Evolutionary conservation across 305 asterid species (phyloP), one percentile per base, ranked within the genome.

Genomic region (Nicotiana rustica): DNA sequence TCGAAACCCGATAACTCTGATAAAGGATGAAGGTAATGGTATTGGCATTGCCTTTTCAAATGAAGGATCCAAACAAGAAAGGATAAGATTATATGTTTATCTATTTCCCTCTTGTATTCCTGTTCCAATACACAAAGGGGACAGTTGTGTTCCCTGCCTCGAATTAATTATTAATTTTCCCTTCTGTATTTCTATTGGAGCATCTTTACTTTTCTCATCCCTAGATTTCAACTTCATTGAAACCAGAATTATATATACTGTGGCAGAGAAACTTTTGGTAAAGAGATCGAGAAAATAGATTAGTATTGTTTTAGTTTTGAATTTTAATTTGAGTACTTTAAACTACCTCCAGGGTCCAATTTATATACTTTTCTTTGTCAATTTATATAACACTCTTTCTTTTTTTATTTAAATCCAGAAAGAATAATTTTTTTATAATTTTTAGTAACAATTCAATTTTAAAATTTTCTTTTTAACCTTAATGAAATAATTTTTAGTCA

Each of bases 61-160:
- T 88, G 85, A 15, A 82, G 86, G 84, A 84, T 87, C 86, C 85
- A 85, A 87, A 80, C 85, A 84, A 64, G 84, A 86, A 81, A 85
- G 84, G 86, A 85, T 87, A 85, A 85, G 88, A 85, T 85, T 85
- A 84, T 81, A 83, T 85, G 88, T 87, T 85, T 78, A 87, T 83
- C 82, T 78, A 14, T 35, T 82, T 67, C 86, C 76, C 71, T 82
- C 61, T 64, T 92, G 91, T 87, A 89, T 89, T 89, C 87, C 73
- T 88, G 88, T 90, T 90, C 90, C 87, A 82, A 82, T 87, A 88
- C 90, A 68, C 15, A 86, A 76, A 86, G 89, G 90, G 87, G 93
- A 89, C 94, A 89, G 14, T 90, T 88, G 84, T 92, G 94, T 89
- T 89, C 92, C 90, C 93, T 82, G 83, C 82, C 82, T 85, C 86